phyloP scores from a whole-genome alignment of 345 rosid genomes.

The Populus ilicifolia region DNA sequence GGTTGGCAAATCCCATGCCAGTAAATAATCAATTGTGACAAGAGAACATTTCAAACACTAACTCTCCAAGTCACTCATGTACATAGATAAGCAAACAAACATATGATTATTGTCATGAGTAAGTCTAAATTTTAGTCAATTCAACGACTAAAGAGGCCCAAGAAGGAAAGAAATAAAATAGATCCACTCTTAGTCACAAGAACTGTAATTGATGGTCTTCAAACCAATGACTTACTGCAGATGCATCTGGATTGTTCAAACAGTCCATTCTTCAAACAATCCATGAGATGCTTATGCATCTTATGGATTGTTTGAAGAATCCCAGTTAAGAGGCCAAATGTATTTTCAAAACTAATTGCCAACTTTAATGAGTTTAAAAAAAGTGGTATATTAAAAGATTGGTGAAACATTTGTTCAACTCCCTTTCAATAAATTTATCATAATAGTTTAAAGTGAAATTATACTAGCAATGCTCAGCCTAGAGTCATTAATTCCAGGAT shows the following conservation, averaged over 20 bases:
- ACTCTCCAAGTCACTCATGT: neutral
- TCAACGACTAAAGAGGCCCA: neutral
- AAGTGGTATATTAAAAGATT: neutral
- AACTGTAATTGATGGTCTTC: neutral
- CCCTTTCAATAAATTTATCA: neutral
- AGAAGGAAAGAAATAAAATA: neutral
- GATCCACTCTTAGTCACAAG: neutral
- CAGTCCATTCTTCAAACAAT: too few relatives aligned
- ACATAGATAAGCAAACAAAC: neutral
- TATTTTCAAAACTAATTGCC: neutral
- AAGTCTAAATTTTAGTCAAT: too few relatives aligned
- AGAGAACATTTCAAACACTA: neutral
- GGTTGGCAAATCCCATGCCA: neutral
- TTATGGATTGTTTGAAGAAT: neutral
- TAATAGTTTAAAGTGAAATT: neutral
- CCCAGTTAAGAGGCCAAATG: neutral
- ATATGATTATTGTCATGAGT: neutral
- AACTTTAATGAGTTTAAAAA: neutral
- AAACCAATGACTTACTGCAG: neutral
- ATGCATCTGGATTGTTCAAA: neutral
- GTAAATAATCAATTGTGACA: neutral
- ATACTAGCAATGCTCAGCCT: neutral
- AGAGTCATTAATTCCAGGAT: neutral
- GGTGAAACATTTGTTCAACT: neutral
- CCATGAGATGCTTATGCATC: neutral